Evolutionary conservation across 345 rosid species (phyloP).

Genomic region (Kernera saxatilis): DNA sequence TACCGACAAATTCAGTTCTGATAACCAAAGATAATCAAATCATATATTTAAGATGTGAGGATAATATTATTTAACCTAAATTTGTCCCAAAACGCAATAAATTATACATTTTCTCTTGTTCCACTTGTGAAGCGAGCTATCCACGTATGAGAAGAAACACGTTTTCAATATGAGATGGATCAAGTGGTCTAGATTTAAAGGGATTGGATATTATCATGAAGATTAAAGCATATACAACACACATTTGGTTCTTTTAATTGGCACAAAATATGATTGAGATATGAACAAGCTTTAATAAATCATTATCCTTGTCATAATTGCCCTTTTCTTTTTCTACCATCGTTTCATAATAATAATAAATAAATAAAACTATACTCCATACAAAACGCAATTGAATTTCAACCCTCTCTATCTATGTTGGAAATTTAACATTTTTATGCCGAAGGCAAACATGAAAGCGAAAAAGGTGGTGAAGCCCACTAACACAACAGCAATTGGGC

Average conservation of each 20-base stretch:
- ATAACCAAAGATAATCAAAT: conserved; percentile 12
- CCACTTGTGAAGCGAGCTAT: conserved; percentile 15
- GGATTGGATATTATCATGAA: background rate
- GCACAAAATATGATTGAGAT: background rate
- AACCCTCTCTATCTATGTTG: conserved; percentile 46
- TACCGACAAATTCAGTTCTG: conserved; percentile 18
- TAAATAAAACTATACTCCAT: background rate
- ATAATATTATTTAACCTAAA: conserved; percentile 19
- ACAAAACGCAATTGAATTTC: background rate
- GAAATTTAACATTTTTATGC: conserved; percentile 76
- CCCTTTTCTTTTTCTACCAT: background rate
- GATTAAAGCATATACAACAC: background rate
- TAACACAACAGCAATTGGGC: conserved; percentile 50
- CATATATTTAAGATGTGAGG: background rate
- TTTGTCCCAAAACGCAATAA: background rate
- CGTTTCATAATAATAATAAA: background rate
- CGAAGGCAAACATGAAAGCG: conserved; percentile 62
- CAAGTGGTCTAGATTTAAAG: conserved; percentile 3
- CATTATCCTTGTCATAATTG: background rate
- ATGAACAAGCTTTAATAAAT: background rate
- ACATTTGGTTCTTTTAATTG: background rate
- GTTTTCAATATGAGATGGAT: conserved; percentile 8
- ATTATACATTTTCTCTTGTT: background rate
- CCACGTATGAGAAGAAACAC: conserved; percentile 2
- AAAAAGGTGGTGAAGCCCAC: conserved; percentile 60